Evolutionary conservation across 75 land plant species (phyloP), one percentile per base, ranked within the genome.

Genomic region (Cupressus sempervirens): DNA sequence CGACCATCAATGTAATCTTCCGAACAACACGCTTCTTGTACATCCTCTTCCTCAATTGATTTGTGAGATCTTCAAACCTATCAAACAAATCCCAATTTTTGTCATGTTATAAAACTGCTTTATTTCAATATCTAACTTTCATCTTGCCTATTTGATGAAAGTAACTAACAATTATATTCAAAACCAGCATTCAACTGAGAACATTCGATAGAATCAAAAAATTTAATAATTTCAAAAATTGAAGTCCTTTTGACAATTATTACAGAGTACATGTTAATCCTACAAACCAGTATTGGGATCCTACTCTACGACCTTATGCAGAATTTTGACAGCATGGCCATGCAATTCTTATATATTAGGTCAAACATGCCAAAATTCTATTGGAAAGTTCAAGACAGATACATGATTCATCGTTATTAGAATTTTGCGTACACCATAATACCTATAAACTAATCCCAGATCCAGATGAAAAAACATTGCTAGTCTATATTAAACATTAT

Each of bases 21-120:
- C 92, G 90, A 67, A 95, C 90, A 81, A 85, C 84, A 10, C 98
- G 93, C 88, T 97, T 97, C 86, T 91, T 93, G 76, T 93, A 96
- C 84, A 97, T 90, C 38, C 91, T 90, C 86, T 94, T 96, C 84
- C 92, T 91, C 40, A 77, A 41, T 77, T 77, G 48, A 43, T 77
- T 26, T 10, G 43, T 77, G 43, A 77, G 81, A 77, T 77, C 81
- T 77, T 77, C 30, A 77, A 77, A 77, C 81, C 41, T 77, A 23
- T 7, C 48, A 79, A 79, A 72, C 35, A 13, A 72, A 72, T 72
- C 32, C 2, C 12, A 32, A 72, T 72, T 72, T 29, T 72, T 72
- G 12, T 30, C 35, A 72, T 13, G 35, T 72, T 72, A 72, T 32
- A 72, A 72, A 32, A 32, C 74, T 2, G 15, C 35, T 72, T 32